A percentile compares a stretch with the other conserved stretches of the same genome.
phyloP scores from a whole-genome alignment of 306 rosid genomes.

The Prunus fruticosa region DNA sequence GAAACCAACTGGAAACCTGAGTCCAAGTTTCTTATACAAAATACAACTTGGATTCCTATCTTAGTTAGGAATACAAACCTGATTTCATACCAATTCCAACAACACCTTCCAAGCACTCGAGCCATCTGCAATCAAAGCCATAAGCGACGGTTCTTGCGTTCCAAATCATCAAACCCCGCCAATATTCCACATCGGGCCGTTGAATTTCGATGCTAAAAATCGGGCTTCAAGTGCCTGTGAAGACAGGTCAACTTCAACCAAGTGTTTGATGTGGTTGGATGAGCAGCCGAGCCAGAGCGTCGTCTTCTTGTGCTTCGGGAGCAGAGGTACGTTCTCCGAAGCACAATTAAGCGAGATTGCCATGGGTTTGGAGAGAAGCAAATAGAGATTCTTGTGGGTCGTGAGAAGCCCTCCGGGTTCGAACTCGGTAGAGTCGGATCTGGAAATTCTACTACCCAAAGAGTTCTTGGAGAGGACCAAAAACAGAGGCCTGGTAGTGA shows the following conservation, averaged over 20 bases:
- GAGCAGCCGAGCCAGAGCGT: conserved; percentile 18
- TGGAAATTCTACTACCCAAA: conserved; percentile 7
- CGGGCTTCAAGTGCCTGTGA: background rate
- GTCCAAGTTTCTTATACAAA: too few species aligned
- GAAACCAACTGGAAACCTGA: too few species aligned
- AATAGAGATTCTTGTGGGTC: conserved; percentile 25
- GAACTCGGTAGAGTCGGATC: background rate
- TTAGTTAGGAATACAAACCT: too few species aligned
- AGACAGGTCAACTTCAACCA: background rate
- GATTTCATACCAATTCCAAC: too few species aligned
- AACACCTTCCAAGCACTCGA: conserved; percentile 17
- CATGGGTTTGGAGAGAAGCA: background rate
- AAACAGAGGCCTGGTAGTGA: conserved; percentile 18
- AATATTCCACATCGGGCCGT: conserved; percentile 10
- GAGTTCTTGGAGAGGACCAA: conserved; percentile 23
- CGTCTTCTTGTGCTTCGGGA: conserved; percentile 29
- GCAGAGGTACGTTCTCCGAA: conserved; percentile 8
- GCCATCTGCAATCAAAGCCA: conserved; percentile 10
- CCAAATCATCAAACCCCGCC: conserved; percentile 3
- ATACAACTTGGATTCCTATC: too few species aligned
- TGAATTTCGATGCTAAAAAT: background rate
- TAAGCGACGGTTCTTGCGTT: background rate
- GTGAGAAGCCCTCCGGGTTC: background rate
- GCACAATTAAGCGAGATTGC: conserved; percentile 20
- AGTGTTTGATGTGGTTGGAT: conserved; percentile 21